phyloP scores from a whole-genome alignment of 2,329 filamentous ascomycete species.

The Cytospora leucostoma region DNA sequence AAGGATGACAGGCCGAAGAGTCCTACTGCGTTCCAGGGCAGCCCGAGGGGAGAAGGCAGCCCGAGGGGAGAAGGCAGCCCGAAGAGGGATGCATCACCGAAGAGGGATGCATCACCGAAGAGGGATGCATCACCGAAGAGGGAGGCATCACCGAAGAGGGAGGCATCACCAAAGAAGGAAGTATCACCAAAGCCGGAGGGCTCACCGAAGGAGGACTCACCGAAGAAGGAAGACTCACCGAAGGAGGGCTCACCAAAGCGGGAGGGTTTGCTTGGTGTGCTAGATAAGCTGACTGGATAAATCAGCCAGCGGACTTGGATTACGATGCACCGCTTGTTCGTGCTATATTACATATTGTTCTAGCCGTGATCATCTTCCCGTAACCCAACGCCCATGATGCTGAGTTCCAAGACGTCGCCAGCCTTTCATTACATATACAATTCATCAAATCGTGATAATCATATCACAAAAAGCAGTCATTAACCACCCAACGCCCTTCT shows the following conservation, averaged over 20 bases:
- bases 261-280: background rate
- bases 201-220: background rate
- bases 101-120: conserved; percentile 1
- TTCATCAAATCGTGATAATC: conserved; percentile 18
- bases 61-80: conserved; percentile 6
- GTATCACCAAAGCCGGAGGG: background rate
- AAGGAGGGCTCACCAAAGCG: background rate
- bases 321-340: background rate
- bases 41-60: conserved; percentile 10
- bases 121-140: background rate
- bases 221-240: conserved; percentile 1
- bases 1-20: conserved; percentile 19
- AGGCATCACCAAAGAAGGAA: background rate
- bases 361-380: conserved; percentile 3
- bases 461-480: conserved; percentile 7
- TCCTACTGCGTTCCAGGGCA: background rate
- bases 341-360: conserved; percentile 2
- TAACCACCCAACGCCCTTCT: background rate
- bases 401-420: background rate
- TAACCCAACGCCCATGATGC: background rate
- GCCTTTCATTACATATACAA: background rate
- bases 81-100: conserved; percentile 6
- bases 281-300: background rate
- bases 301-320: background rate
- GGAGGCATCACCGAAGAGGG: conserved; percentile 8